Conservation (phyloP, 768 basidiomycete species). For the Russula lepida region DNA sequence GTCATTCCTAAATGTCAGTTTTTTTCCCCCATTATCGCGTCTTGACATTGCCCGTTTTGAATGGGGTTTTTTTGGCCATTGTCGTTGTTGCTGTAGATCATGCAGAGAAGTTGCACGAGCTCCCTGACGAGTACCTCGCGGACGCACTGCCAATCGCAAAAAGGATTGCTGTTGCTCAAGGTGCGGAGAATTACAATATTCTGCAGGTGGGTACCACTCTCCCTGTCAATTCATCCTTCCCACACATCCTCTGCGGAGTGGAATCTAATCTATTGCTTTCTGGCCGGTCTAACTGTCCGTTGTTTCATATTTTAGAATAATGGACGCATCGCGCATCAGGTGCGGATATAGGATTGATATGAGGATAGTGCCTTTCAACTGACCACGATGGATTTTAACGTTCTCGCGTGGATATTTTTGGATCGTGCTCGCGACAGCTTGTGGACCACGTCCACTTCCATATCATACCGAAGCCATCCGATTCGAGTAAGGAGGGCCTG, state of each 20-base stretch:
- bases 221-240: not conserved
- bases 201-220: constrained; percentile 41
- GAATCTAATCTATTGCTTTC: not conserved
- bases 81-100: constrained; percentile 50
- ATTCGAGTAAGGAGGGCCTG: constrained; percentile 59
- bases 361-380: not conserved
- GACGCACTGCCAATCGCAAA: constrained; percentile 78
- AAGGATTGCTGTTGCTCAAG: constrained; percentile 76
- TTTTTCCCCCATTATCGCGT: not conserved
- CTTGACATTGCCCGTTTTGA: not conserved
- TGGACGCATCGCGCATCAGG: constrained; percentile 47
- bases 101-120: constrained; percentile 73
- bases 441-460: constrained; percentile 92
- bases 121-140: constrained; percentile 76
- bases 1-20: constrained; percentile 84
- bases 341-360: constrained; percentile 2
- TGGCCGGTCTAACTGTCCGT: not conserved
- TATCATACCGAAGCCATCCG: constrained; percentile 82
- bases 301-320: constrained; percentile 49
- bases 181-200: constrained; percentile 76
- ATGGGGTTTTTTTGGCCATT: not conserved
- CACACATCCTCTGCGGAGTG: not conserved
- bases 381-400: not conserved
- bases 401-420: not conserved
- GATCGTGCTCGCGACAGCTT: constrained; percentile 31